Conservation (phyloP, 176 grass and related monocot species). For the Carex cristatella region DNA sequence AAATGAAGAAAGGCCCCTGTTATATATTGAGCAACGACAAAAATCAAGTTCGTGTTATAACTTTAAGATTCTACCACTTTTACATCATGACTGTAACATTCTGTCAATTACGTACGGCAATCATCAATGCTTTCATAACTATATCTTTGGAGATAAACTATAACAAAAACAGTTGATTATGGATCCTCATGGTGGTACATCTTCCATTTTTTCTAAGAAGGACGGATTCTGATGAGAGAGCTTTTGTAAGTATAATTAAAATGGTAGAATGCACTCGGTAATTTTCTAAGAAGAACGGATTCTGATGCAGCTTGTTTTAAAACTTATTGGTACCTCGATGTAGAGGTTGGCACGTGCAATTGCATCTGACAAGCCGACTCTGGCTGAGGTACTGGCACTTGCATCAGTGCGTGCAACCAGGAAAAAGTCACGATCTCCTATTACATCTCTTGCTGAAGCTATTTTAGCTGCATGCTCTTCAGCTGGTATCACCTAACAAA, state of each 20-base stretch:
- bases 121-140: neutral
- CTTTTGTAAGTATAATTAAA: neutral
- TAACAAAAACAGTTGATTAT: neutral
- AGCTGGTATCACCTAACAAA: slow-evolving; percentile 39
- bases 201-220: neutral
- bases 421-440: slow-evolving; percentile 38
- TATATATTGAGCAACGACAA: neutral
- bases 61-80: neutral
- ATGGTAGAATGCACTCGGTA: neutral
- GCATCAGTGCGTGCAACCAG: slow-evolving; percentile 46
- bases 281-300: neutral
- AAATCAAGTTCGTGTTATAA: neutral
- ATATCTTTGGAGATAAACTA: neutral
- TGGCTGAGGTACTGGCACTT: slow-evolving; percentile 11
- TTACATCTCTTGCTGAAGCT: slow-evolving; percentile 36
- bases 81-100: neutral
- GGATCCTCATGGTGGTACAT: neutral
- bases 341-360: slow-evolving; percentile 45
- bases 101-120: neutral
- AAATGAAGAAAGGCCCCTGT: neutral
- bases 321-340: slow-evolving; percentile 27
- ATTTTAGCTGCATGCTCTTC: slow-evolving; percentile 49
- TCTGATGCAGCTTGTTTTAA: neutral
- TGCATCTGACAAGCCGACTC: slow-evolving; percentile 22
- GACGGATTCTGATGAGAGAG: too few species aligned